Conservation (phyloP, 2,329 filamentous ascomycete species). For the Sclerotinia glacialis region DNA sequence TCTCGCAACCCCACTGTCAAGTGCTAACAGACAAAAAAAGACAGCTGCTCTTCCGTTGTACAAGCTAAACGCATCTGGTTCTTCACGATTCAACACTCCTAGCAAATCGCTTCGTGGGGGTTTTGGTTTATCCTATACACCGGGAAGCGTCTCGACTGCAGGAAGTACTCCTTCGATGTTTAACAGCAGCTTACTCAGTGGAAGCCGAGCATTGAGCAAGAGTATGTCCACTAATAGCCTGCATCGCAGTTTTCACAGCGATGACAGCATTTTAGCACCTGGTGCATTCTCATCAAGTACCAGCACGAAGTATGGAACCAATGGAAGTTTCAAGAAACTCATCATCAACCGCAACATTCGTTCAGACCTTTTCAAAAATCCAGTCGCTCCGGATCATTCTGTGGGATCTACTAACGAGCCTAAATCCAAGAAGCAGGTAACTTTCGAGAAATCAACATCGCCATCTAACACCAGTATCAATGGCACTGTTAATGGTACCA, state of each 20-base stretch:
- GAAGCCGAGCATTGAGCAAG: slow-evolving; percentile 70
- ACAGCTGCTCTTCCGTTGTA: slow-evolving; percentile 79
- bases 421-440: slow-evolving; percentile 76
- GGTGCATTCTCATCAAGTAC: slow-evolving; percentile 76
- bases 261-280: slow-evolving; percentile 82
- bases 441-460: slow-evolving; percentile 62
- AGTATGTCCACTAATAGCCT: slow-evolving; percentile 87
- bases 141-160: slow-evolving; percentile 66
- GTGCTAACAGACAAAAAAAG: slow-evolving; percentile 69
- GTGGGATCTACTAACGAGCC: slow-evolving; percentile 48
- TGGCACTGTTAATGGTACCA: slow-evolving; percentile 40
- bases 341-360: slow-evolving; percentile 87
- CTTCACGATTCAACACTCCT: slow-evolving; percentile 76
- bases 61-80: slow-evolving; percentile 72
- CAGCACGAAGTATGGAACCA: slow-evolving; percentile 61
- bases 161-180: slow-evolving; percentile 64
- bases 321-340: slow-evolving; percentile 79
- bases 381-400: slow-evolving; percentile 41
- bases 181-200: slow-evolving; percentile 62
- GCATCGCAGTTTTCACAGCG: slow-evolving; percentile 73
- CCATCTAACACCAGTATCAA: slow-evolving; percentile 31
- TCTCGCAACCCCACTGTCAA: slow-evolving; percentile 82
- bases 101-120: slow-evolving; percentile 69
- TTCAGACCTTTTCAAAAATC: slow-evolving; percentile 65
- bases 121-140: slow-evolving; percentile 91